Evolutionary conservation across 352 stramenopile genomes (phyloP).

Genomic region (Phytophthora uliginosa): DNA sequence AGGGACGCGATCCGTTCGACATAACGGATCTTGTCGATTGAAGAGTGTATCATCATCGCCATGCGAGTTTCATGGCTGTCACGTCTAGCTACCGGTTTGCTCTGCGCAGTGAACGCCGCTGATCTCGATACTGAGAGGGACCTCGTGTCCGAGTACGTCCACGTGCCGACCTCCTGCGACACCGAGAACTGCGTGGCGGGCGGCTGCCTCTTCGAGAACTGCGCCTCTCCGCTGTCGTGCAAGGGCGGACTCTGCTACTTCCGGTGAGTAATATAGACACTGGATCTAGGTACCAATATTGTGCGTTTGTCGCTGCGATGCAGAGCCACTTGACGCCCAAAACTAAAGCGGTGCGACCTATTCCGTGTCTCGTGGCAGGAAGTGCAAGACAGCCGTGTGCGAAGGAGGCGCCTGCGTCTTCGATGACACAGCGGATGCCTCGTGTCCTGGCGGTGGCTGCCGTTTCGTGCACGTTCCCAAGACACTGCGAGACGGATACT

Average conservation of each 20-base stretch:
- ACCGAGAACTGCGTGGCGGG: slow-evolving; percentile 43
- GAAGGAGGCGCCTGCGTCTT: slow-evolving; percentile 67
- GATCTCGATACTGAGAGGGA: slow-evolving; percentile 12
- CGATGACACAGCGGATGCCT: slow-evolving; percentile 41
- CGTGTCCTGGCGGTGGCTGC: slow-evolving; percentile 63
- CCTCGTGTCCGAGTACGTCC: slow-evolving; percentile 42
- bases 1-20: slow-evolving; percentile 13
- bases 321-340: slow-evolving; percentile 12
- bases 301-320: background rate
- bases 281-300: background rate
- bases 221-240: slow-evolving; percentile 50
- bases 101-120: slow-evolving; percentile 4
- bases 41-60: slow-evolving; percentile 2
- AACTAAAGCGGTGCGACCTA: slow-evolving; percentile 45
- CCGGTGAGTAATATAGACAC: slow-evolving; percentile 36
- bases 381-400: slow-evolving; percentile 59
- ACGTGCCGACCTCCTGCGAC: slow-evolving; percentile 53
- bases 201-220: slow-evolving; percentile 69
- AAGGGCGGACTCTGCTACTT: slow-evolving; percentile 68
- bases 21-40: slow-evolving; percentile 11
- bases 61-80: slow-evolving; percentile 18
- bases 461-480: slow-evolving; percentile 54
- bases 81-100: slow-evolving; percentile 9
- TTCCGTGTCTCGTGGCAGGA: slow-evolving; percentile 40
- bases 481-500: slow-evolving; percentile 67